Conservation (phyloP, 2,329 filamentous ascomycete species). For the Ciborinia camelliae region DNA sequence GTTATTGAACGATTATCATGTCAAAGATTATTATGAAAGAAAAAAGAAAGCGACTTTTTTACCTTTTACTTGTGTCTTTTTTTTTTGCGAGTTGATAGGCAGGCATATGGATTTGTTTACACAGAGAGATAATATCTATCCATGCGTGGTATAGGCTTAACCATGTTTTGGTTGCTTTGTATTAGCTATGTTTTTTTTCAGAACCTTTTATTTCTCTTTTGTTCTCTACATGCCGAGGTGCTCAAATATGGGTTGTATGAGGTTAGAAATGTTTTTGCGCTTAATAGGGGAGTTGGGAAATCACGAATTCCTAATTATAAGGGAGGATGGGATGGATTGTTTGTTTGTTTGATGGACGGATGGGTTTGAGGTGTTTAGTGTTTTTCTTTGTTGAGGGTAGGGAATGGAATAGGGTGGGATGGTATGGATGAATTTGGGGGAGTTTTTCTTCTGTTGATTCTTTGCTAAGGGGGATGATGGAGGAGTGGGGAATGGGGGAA, state of each 20-base stretch:
- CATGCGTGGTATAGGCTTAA: conserved; percentile 17
- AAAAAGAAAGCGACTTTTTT: conserved; percentile 14
- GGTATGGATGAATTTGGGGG: neutral
- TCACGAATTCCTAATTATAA: neutral
- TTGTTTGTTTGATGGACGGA: conserved; percentile 3
- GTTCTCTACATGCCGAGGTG: conserved; percentile 5
- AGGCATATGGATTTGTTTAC: conserved; percentile 12
- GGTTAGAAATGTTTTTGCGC: conserved; percentile 14
- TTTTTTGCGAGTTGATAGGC: conserved; percentile 10
- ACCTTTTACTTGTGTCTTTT: conserved; percentile 15
- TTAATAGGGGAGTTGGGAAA: conserved; percentile 8
- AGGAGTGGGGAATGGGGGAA: neutral
- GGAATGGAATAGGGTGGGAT: neutral
- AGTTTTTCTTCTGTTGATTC: conserved; percentile 3
- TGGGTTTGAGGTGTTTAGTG: conserved; percentile 5
- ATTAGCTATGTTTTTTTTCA: conserved; percentile 14
- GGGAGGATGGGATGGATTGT: conserved; percentile 9
- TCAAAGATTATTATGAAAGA: conserved; percentile 20
- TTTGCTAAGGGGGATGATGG: neutral
- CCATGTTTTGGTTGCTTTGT: conserved; percentile 21
- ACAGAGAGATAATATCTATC: conserved; percentile 12
- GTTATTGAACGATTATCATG: conserved; percentile 20
- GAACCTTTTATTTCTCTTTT: conserved; percentile 1
- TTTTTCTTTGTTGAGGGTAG: neutral
- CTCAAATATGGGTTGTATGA: conserved; percentile 3